These are phyloP conservation scores for Cladosporium velox DNA, from an alignment of 2,329 filamentous ascomycete genomes.

Conservation along the genomic window DNA sequence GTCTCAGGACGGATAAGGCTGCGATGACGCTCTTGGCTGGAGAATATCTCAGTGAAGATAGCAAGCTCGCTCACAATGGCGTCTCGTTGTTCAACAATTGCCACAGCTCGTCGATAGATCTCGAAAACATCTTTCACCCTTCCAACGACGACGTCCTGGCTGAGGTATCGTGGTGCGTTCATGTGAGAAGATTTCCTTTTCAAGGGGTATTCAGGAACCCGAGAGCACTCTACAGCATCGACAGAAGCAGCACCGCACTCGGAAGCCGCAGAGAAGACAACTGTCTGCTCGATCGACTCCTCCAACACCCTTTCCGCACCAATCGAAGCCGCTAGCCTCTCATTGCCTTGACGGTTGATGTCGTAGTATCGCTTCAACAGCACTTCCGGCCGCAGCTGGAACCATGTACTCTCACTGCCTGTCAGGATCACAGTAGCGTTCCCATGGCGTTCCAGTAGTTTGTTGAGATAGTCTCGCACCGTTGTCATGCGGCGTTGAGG, in stretches of 20 bases:
- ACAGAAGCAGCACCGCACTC: neutral
- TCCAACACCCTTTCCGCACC: constrained; percentile 35
- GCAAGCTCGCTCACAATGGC: constrained; percentile 36
- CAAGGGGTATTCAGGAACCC: neutral
- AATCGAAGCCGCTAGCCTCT: constrained; percentile 45
- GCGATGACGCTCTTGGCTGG: constrained; percentile 21
- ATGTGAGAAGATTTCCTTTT: constrained; percentile 22
- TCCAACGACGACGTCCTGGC: constrained; percentile 21
- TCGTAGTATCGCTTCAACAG: constrained; percentile 62
- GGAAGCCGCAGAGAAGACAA: constrained; percentile 5
- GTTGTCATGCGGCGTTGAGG: constrained; percentile 20
- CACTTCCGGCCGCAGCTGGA: constrained; percentile 64
- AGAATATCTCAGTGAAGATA: constrained; percentile 26
- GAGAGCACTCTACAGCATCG: neutral
- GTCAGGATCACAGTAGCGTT: constrained; percentile 65
- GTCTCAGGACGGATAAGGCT: neutral
- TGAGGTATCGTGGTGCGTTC: constrained; percentile 51
- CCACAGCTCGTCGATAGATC: constrained; percentile 31
- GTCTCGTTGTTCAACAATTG: constrained; percentile 27
- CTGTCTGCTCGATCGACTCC: constrained; percentile 28
- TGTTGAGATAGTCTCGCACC: constrained; percentile 24
- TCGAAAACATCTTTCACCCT: constrained; percentile 18
- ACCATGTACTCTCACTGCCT: constrained; percentile 62
- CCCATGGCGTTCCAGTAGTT: constrained; percentile 1
- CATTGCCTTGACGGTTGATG: constrained; percentile 44